These are phyloP conservation scores for Aspergillus pseudoviridinutans DNA, from an alignment of 2,329 filamentous ascomycete species.

Conservation along the genomic window DNA sequence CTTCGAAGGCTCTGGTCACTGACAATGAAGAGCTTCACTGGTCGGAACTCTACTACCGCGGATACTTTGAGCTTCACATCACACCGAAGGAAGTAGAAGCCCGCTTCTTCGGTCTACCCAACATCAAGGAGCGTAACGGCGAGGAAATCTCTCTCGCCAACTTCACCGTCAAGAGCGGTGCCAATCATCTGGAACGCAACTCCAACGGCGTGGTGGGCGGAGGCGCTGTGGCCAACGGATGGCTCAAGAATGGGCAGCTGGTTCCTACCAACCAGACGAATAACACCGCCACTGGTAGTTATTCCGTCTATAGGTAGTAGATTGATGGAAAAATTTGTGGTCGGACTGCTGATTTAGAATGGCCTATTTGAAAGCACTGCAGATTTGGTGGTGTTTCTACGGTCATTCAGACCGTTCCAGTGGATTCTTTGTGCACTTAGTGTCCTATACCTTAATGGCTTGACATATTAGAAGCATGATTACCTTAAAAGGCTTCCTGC, in stretches of 20 bases:
- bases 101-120: constrained; percentile 62
- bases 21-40: constrained; percentile 65
- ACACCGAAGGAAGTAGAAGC: constrained; percentile 57
- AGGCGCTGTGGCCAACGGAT: not conserved
- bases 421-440: not conserved
- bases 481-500: too few relatives aligned
- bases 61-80: constrained; percentile 65
- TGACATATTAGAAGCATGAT: too few relatives aligned
- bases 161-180: constrained; percentile 62
- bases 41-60: constrained; percentile 70
- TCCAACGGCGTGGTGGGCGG: not conserved
- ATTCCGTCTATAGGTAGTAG: not conserved
- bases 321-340: too few relatives aligned
- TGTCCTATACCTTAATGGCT: not conserved
- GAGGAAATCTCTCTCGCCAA: constrained; percentile 66
- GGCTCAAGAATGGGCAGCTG: not conserved
- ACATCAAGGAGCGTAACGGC: constrained; percentile 55
- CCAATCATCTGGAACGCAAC: constrained; percentile 52
- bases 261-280: not conserved
- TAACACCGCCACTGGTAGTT: not conserved
- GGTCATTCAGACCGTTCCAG: not conserved
- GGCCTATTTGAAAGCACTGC: not conserved
- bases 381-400: not conserved
- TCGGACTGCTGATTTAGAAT: not conserved
- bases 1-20: constrained; percentile 29